Evolutionary conservation across 495 filamentous ascomycete genomes (phyloP).

Genomic region (Chaetomium fimeti): DNA sequence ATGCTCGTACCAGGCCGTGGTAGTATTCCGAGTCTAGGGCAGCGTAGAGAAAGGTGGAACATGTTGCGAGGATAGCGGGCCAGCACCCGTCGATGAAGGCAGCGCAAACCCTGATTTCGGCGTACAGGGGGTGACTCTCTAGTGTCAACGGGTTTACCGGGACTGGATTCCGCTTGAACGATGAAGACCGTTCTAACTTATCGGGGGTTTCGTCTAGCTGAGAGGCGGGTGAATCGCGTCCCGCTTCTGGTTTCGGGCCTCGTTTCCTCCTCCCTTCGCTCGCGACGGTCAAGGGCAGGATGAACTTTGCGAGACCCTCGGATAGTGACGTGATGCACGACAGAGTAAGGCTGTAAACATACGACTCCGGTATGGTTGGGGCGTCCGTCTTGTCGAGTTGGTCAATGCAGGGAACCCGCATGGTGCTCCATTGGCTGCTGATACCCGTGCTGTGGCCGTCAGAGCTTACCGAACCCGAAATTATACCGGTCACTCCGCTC

Average conservation of each 20-base stretch:
- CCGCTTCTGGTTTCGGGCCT: conserved; percentile 40
- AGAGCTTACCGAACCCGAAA: conserved; percentile 68
- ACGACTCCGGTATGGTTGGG: conserved; percentile 81
- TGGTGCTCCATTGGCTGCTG: conserved; percentile 84
- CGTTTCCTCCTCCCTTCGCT: conserved; percentile 57
- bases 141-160: conserved; percentile 78
- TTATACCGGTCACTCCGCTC: conserved; percentile 82
- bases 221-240: conserved; percentile 45
- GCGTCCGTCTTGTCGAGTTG: conserved; percentile 90
- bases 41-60: conserved; percentile 90
- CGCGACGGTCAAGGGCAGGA: conserved; percentile 82
- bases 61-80: conserved; percentile 91
- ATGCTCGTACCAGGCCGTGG: conserved; percentile 84
- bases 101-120: conserved; percentile 70
- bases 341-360: conserved; percentile 85
- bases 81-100: conserved; percentile 87
- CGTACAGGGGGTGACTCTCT: conserved; percentile 65
- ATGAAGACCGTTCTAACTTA: conserved; percentile 48
- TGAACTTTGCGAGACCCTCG: conserved; percentile 88
- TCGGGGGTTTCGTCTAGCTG: conserved; percentile 40
- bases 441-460: conserved; percentile 70
- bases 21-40: conserved; percentile 93
- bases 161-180: conserved; percentile 59
- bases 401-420: conserved; percentile 86
- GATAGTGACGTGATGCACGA: conserved; percentile 85